These are phyloP conservation scores for Trichosanthes truncata DNA, from an alignment of 306 rosid species.

Conservation along the genomic window DNA sequence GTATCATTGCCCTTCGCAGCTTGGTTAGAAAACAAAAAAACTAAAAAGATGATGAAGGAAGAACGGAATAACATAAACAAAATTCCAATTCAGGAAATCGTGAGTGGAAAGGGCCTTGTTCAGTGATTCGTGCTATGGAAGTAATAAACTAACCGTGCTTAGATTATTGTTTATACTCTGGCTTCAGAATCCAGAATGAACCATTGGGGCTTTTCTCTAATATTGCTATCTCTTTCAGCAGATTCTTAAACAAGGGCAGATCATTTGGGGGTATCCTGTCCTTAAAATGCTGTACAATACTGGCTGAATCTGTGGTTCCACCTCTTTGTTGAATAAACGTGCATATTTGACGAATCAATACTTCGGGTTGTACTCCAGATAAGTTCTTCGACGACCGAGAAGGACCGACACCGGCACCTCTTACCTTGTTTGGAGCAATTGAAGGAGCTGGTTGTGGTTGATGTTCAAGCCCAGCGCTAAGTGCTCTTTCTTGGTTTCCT, in stretches of 20 bases:
- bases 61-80: not conserved
- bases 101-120: not conserved
- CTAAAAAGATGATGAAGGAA: not conserved
- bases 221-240: conserved; percentile 79
- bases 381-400: conserved; percentile 35
- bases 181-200: conserved; percentile 68
- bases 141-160: not conserved
- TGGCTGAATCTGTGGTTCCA: conserved; percentile 50
- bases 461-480: conserved; percentile 59
- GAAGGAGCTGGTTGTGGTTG: conserved; percentile 36
- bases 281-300: conserved; percentile 77
- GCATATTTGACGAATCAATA: conserved; percentile 68
- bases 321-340: conserved; percentile 73
- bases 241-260: conserved; percentile 88
- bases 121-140: not conserved
- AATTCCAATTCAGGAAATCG: not conserved
- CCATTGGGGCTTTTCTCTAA: conserved; percentile 53
- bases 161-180: conserved; percentile 46
- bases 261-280: conserved; percentile 63
- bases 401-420: conserved; percentile 31
- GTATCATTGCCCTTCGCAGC: not conserved
- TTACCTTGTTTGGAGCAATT: conserved; percentile 28
- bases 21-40: not conserved
- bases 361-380: conserved; percentile 65
- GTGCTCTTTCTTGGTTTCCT: conserved; percentile 67